phyloP scores from a whole-genome alignment of 805 yeast species.

The Candida silvatica region DNA sequence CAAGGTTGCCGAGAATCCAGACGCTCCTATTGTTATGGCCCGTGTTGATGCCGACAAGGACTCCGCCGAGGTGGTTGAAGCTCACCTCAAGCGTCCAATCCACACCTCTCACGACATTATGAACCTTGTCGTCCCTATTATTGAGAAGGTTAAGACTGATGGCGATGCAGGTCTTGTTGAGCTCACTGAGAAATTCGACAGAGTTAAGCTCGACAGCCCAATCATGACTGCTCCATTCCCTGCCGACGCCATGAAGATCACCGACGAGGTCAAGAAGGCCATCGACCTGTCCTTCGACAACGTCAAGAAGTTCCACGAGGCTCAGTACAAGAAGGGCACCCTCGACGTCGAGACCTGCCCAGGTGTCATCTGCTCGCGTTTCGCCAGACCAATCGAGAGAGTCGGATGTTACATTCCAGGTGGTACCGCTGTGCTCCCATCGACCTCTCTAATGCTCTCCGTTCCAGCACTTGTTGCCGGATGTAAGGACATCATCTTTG shows the following conservation, averaged over 20 bases:
- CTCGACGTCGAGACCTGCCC: slow-evolving; percentile 86
- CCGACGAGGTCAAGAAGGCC: slow-evolving; percentile 70
- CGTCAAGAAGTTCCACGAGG: slow-evolving; percentile 86
- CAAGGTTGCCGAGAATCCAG: slow-evolving; percentile 18
- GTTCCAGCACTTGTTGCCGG: slow-evolving; percentile 99
- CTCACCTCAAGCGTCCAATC: slow-evolving; percentile 84
- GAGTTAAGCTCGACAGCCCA: slow-evolving; percentile 63
- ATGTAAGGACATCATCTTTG: slow-evolving; percentile 82
- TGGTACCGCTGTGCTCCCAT: slow-evolving; percentile 96
- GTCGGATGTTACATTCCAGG: slow-evolving; percentile 98
- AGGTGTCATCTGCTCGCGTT: slow-evolving; percentile 90
- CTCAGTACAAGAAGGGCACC: slow-evolving; percentile 71
- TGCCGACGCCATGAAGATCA: slow-evolving; percentile 58
- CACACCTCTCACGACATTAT: slow-evolving; percentile 89
- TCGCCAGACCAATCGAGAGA: slow-evolving; percentile 87
- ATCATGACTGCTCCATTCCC: slow-evolving; percentile 86
- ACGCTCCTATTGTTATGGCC: slow-evolving; percentile 39
- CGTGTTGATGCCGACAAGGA: slow-evolving; percentile 35
- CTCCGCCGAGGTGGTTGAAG: slow-evolving; percentile 36
- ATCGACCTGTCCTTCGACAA: slow-evolving; percentile 85
- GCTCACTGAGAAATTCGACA: slow-evolving; percentile 85
- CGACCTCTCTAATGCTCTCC: slow-evolving; percentile 96
- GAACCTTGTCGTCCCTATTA: slow-evolving; percentile 87
- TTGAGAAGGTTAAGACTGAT: slow-evolving; percentile 60
- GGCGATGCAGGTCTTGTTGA: slow-evolving; percentile 91